Evolutionary conservation across 345 rosid species (phyloP).

Genomic region (Mangifera indica): DNA sequence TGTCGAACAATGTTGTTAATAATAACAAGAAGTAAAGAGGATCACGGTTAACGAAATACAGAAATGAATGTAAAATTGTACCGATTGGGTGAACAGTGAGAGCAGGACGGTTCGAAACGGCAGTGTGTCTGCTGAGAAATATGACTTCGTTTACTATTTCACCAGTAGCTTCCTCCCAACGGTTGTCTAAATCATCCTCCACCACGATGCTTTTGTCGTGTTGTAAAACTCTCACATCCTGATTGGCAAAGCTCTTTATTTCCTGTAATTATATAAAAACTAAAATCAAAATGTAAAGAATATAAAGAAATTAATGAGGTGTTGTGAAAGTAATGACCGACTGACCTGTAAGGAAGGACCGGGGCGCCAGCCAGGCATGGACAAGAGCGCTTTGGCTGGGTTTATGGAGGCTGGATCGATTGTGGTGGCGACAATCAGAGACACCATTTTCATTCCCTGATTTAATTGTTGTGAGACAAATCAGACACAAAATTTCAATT

Average conservation of each 20-base stretch:
- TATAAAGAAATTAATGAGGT: not conserved
- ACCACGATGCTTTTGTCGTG: slow-evolving; percentile 60
- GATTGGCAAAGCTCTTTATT: slow-evolving; percentile 52
- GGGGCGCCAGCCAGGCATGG: slow-evolving; percentile 67
- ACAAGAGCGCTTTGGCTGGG: slow-evolving; percentile 71
- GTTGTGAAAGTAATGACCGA: not conserved
- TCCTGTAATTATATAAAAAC: slow-evolving; percentile 36
- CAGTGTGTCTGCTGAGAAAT: slow-evolving; percentile 90
- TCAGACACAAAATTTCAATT: no score
- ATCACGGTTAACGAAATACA: not conserved
- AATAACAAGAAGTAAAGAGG: not conserved
- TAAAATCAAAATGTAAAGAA: not conserved
- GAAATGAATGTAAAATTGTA: not conserved
- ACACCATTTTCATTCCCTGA: slow-evolving; percentile 50
- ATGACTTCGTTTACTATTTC: slow-evolving; percentile 79
- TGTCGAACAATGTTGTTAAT: slow-evolving; percentile 7
- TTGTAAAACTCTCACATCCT: slow-evolving; percentile 58
- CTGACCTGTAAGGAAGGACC: slow-evolving; percentile 53
- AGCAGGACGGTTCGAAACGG: slow-evolving; percentile 89
- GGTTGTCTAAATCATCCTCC: slow-evolving; percentile 76
- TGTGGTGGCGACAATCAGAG: slow-evolving; percentile 73
- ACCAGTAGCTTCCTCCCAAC: slow-evolving; percentile 84
- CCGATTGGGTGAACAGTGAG: slow-evolving; percentile 90
- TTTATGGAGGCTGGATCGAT: slow-evolving; percentile 86
- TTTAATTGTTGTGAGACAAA: not conserved